These are phyloP conservation scores for Shiraia bambusicola DNA, from an alignment of 2,329 filamentous ascomycete genomes.

Conservation along the genomic window DNA sequence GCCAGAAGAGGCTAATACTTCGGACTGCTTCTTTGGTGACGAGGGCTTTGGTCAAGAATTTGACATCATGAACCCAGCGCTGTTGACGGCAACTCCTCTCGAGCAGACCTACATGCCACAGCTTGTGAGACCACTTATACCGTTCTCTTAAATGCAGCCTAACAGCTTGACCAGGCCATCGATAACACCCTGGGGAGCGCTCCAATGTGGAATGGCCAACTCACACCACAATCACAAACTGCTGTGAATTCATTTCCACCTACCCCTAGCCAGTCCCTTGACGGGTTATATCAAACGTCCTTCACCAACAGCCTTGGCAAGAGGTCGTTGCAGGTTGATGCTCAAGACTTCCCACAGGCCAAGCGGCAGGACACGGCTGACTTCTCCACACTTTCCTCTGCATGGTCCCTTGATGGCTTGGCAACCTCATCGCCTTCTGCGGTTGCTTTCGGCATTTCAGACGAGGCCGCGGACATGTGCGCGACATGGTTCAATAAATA, in stretches of 20 bases:
- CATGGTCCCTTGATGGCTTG: slow-evolving; percentile 28
- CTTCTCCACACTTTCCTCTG: slow-evolving; percentile 27
- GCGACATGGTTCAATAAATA: slow-evolving; percentile 44
- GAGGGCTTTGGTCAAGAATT: slow-evolving; percentile 28
- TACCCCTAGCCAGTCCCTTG: slow-evolving; percentile 32
- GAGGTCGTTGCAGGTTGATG: slow-evolving; percentile 34
- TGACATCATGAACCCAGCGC: slow-evolving; percentile 26
- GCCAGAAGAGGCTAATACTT: slow-evolving; percentile 35
- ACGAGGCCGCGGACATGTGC: slow-evolving; percentile 42
- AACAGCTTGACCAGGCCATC: slow-evolving; percentile 22
- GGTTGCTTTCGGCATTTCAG: slow-evolving; percentile 30
- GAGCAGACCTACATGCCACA: slow-evolving; percentile 9
- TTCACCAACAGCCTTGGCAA: slow-evolving; percentile 26
- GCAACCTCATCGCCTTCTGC: slow-evolving; percentile 21
- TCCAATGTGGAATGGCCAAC: slow-evolving; percentile 29
- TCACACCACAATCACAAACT: slow-evolving; percentile 21
- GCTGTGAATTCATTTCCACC: slow-evolving; percentile 25
- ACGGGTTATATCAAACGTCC: slow-evolving; percentile 22
- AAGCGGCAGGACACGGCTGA: slow-evolving; percentile 34
- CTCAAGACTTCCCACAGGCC: slow-evolving; percentile 34
- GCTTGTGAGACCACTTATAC: neutral
- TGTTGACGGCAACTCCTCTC: slow-evolving; percentile 32
- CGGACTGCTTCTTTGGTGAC: slow-evolving; percentile 32
- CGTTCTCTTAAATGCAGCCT: slow-evolving; percentile 4
- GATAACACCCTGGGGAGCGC: slow-evolving; percentile 36